Base-by-base conservation (phyloP, 2,329 filamentous ascomycete genomes). In the Thielaviopsis euricoi region DNA sequence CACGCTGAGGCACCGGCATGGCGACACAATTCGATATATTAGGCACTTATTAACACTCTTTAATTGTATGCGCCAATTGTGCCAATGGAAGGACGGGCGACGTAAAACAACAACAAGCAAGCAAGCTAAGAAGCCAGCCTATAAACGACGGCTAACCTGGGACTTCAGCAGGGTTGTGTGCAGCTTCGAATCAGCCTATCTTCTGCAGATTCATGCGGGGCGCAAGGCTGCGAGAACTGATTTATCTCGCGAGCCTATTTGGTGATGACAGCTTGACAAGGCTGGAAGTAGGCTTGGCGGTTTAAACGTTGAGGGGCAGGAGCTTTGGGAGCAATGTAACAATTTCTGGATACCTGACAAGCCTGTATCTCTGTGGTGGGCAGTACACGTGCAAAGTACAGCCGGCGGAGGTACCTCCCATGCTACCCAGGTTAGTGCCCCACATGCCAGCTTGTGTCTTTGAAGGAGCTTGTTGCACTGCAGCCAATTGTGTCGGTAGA, bases 1-100 rank as follows among this genome's bases (percentile, higher is more conserved):
- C 85, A 73, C 89, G 87, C 71, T 95, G 89, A 66, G 88, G 86
- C 68, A 95, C 87, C 65, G 83, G 81, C 77, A 82, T 82, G 60
- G 67, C 74, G 66, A 55, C 29, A 22, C 53, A 46, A 55, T 50
- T 52, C 29, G 29, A 6, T 23, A 25, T 51, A 43, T 37, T 17
- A 37, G 33, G 37, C n/a, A 10, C 26, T 22, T 33, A 33, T 48
- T 25, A 53, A 29, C 17, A 5, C n/a, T 19, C 22, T 12, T 33
- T 6, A 33, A n/a, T 13, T 55, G 40, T 43, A 37, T 21, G 22
- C 29, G 53, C 19, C 53, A 15, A 29, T 43, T 7, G n/a, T 43
- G 25, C 17, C 15, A 17, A 13, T 23, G 40, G 17, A 25, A 15
- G 6, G n/a, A 37, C 49, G 40, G n/a, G 50, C 49, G 40, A 26